Evolutionary conservation across 1,284 basidiomycete genomes (phyloP).

Genomic region (Tilletiaria anomala): DNA sequence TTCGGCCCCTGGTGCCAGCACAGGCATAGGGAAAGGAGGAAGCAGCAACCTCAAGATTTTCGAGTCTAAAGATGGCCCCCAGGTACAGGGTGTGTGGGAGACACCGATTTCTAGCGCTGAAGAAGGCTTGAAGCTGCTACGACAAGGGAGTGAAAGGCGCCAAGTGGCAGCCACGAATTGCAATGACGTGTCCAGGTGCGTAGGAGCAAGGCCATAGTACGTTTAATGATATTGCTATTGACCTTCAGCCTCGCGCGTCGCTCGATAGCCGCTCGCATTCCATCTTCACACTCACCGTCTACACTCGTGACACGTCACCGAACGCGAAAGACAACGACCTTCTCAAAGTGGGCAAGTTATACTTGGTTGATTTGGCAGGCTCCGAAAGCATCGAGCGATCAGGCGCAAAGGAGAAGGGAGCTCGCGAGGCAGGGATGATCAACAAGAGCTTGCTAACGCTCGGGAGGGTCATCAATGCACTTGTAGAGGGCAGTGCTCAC

Average conservation of each 20-base stretch:
- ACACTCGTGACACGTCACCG: constrained; percentile 33
- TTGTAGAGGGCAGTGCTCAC: constrained; percentile 76
- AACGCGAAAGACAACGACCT: constrained; percentile 84
- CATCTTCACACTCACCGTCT: constrained; percentile 90
- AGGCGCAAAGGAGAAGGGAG: constrained; percentile 86
- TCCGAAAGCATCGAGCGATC: constrained; percentile 94
- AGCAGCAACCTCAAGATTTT: constrained; percentile 63
- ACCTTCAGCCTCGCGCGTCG: no score
- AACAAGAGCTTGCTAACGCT: constrained; percentile 93
- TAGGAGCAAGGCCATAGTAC: constrained; percentile 5
- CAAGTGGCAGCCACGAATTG: constrained; percentile 95
- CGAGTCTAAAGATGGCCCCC: constrained; percentile 56
- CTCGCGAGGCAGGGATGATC: constrained; percentile 95
- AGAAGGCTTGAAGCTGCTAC: constrained; percentile 70
- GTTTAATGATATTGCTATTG: constrained; percentile 1
- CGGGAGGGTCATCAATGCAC: constrained; percentile 88
- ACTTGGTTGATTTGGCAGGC: constrained; percentile 91
- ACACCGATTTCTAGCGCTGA: constrained; percentile 65
- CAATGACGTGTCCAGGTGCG: constrained; percentile 75
- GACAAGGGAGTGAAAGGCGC: constrained; percentile 73
- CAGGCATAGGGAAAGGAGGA: background rate
- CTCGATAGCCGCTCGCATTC: constrained; percentile 86
- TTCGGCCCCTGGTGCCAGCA: background rate
- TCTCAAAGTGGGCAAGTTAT: constrained; percentile 82
- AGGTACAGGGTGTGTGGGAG: constrained; percentile 91